A percentile compares a stretch with the other conserved stretches of the same genome.
These are phyloP conservation scores for Turritis glabra DNA, from an alignment of 345 rosid genomes.

Conservation along the genomic window DNA sequence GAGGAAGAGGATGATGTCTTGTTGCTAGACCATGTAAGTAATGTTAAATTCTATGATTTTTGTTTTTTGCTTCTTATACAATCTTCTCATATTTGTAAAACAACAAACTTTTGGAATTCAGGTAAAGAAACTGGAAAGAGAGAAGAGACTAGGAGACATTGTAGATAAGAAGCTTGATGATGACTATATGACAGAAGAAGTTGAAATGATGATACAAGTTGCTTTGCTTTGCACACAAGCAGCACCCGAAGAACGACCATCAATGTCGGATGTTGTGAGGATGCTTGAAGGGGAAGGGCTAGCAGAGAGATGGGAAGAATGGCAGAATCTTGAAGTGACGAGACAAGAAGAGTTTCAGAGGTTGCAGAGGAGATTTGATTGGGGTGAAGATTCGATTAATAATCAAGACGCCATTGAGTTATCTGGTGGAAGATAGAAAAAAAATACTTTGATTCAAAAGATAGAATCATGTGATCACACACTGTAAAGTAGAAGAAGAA, in stretches of 20 bases:
- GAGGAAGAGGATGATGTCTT: slow-evolving; percentile 98
- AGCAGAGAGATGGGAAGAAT: slow-evolving; percentile 99
- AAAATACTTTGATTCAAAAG: background rate
- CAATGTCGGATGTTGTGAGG: slow-evolving; percentile 94
- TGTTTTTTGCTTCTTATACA: slow-evolving; percentile 6
- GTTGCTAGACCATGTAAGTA: slow-evolving; percentile 90
- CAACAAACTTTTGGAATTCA: slow-evolving; percentile 16
- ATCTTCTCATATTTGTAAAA: background rate
- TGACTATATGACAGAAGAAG: slow-evolving; percentile 48
- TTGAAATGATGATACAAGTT: slow-evolving; percentile 92
- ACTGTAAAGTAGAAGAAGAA: slow-evolving; percentile 19
- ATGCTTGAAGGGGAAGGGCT: slow-evolving; percentile 99
- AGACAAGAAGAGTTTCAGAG: slow-evolving; percentile 88
- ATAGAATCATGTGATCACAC: slow-evolving; percentile 2
- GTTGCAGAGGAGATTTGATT: slow-evolving; percentile 81
- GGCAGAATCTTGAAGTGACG: slow-evolving; percentile 87
- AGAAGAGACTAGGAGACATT: slow-evolving; percentile 39
- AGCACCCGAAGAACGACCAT: slow-evolving; percentile 87
- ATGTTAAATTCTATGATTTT: background rate
- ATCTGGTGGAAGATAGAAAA: slow-evolving; percentile 83
- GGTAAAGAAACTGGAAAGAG: slow-evolving; percentile 46
- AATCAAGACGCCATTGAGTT: slow-evolving; percentile 89
- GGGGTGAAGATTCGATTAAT: slow-evolving; percentile 84
- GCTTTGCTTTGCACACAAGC: slow-evolving; percentile 90
- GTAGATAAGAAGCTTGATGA: slow-evolving; percentile 40